Base-by-base conservation (phyloP, 108 stramenopile species). In the Nitzschia putrida region DNA sequence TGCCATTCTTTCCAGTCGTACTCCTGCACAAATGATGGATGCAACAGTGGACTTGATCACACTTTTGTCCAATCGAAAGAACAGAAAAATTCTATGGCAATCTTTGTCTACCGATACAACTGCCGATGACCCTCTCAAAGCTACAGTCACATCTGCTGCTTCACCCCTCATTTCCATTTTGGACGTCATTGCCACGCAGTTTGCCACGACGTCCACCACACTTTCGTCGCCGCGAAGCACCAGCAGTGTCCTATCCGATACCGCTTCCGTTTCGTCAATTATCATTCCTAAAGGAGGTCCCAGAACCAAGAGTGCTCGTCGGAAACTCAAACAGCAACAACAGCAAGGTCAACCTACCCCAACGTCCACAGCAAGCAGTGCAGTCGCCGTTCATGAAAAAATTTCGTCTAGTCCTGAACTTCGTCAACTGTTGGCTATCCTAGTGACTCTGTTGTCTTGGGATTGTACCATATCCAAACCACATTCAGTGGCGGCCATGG, bases 381-480 rank as follows among this genome's bases (percentile, higher is more conserved):
- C 11, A 50, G 22, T 21, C 25, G 14, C 11, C 24, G 3, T 3
- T 21, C 45, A 37, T 22, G 14, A 22, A 63, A 13, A 55, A 0
- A 7, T 34, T 26, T 10, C 20, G 52, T 50, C 26, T 37, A 29
- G 52, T 14, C 37, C 49, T 11, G 61, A 69, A 45, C n/a, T 71
- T 50, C 21, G 38, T 16, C 60, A 80, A 55, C 80, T 80, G n/a
- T 67, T 87, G 71, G 67, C 83, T 16, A 61, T 76, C 43, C 63
- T 86, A 16, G 61, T 75, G 13, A 71, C 78, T 55, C 82, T 71
- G 42, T 29, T 90, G 10, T 82, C 85, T 20, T 65, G 71, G 52
- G 85, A 85, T 69, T 86, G 87, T 52, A 83, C 84, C 25, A 42
- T 73, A 2, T 69, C 68, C 23, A 39, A 68, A 37, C 61, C 53